phyloP scores from a whole-genome alignment of 768 basidiomycete genomes.

The Podaxis sp. region DNA sequence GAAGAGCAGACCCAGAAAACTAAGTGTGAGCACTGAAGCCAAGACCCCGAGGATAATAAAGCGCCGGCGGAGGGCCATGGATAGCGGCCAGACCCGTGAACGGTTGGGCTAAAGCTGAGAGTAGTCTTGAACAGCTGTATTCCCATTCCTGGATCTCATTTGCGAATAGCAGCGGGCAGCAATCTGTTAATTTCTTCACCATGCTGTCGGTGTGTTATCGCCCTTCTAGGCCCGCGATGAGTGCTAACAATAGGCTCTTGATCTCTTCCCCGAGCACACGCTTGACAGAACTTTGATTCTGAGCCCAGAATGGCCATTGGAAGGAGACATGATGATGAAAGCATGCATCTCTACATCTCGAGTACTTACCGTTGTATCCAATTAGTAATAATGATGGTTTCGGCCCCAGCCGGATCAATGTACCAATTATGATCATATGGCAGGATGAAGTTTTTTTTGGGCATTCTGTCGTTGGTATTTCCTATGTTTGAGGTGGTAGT shows the following conservation, averaged over 20 bases:
- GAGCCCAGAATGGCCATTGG: background rate
- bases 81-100: background rate
- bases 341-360: background rate
- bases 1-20: slow-evolving; percentile 3
- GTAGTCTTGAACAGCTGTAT: background rate
- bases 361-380: background rate
- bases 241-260: background rate
- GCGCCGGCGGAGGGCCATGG: background rate
- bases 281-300: background rate
- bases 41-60: background rate
- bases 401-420: background rate
- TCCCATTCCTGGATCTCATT: background rate
- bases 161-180: background rate
- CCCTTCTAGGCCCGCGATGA: background rate
- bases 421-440: no score
- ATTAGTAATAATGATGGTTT: background rate
- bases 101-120: background rate
- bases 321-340: background rate
- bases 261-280: background rate
- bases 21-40: background rate
- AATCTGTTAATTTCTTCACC: background rate
- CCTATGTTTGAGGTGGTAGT: no score
- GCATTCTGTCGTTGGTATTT: no score
- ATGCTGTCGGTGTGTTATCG: background rate
- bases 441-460: no score